Conservation (phyloP, 2,329 filamentous ascomycete species). For the Penicillium fuscoglaucum region DNA sequence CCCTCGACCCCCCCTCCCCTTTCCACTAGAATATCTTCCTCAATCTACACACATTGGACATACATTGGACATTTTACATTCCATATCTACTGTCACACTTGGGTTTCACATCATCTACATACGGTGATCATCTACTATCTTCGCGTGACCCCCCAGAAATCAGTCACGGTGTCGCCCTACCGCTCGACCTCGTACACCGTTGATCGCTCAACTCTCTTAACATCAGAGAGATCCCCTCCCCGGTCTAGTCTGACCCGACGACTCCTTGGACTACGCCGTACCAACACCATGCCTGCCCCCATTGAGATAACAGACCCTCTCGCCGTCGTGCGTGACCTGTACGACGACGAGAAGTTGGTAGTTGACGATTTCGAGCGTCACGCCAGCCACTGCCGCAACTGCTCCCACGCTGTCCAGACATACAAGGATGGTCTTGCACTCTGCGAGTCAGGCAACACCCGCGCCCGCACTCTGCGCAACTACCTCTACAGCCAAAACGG, state of each 20-base stretch:
- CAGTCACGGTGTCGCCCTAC: slow-evolving; percentile 35
- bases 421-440: slow-evolving; percentile 28
- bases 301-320: slow-evolving; percentile 28
- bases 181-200: slow-evolving; percentile 27
- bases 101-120: slow-evolving; percentile 6
- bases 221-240: slow-evolving; percentile 24
- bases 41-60: neutral
- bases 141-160: slow-evolving; percentile 17
- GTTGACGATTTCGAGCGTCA: slow-evolving; percentile 41
- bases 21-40: neutral
- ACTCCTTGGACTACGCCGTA: slow-evolving; percentile 23
- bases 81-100: neutral
- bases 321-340: slow-evolving; percentile 36
- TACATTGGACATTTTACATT: neutral
- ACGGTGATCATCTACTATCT: slow-evolving; percentile 16
- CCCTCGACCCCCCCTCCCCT: neutral
- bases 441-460: slow-evolving; percentile 38
- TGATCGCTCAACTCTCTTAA: slow-evolving; percentile 20
- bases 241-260: slow-evolving; percentile 16
- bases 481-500: slow-evolving; percentile 41
- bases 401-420: slow-evolving; percentile 31
- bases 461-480: slow-evolving; percentile 36
- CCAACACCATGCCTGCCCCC: slow-evolving; percentile 35
- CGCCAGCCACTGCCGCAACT: slow-evolving; percentile 37
- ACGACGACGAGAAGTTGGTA: slow-evolving; percentile 40